Evolutionary conservation across 257 asterid species (phyloP).

Genomic region (Capsicum chinense): DNA sequence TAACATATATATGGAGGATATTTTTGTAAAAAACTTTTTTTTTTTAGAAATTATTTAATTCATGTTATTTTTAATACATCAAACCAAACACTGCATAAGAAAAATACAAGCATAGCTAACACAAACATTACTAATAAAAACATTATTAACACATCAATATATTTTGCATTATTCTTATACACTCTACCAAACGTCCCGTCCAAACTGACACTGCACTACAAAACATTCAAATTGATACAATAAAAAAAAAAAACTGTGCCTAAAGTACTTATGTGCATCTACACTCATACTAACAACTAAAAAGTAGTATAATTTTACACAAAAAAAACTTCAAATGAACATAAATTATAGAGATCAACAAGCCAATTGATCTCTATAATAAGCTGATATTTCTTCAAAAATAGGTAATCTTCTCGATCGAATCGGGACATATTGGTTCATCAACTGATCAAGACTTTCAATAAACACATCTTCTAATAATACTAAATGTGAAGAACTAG

Average conservation of each 20-base stretch:
- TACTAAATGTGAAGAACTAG: slow-evolving; percentile 30
- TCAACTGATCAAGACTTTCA: slow-evolving; percentile 69
- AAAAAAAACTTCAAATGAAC: neutral
- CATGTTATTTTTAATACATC: no score
- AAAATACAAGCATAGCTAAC: no score
- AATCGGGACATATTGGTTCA: slow-evolving; percentile 59
- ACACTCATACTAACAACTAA: neutral
- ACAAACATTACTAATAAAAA: no score
- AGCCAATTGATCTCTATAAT: slow-evolving; percentile 77
- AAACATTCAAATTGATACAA: neutral
- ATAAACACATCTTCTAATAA: slow-evolving; percentile 57
- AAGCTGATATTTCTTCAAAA: slow-evolving; percentile 75
- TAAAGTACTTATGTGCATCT: neutral
- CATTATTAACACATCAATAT: no score
- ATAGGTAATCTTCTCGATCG: slow-evolving; percentile 82
- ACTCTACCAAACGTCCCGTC: no score
- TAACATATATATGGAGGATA: no score
- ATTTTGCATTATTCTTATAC: no score
- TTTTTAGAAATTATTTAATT: no score
- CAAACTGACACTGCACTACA: neutral
- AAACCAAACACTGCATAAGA: no score
- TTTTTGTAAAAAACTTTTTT: no score
- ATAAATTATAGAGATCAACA: slow-evolving; percentile 50
- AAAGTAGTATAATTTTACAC: neutral
- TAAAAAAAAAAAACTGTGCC: neutral